A percentile compares a stretch with the other conserved stretches of the same genome.
These are phyloP conservation scores for Penicillium cosmopolitanum DNA, from an alignment of 495 filamentous ascomycete species.

Conservation along the genomic window DNA sequence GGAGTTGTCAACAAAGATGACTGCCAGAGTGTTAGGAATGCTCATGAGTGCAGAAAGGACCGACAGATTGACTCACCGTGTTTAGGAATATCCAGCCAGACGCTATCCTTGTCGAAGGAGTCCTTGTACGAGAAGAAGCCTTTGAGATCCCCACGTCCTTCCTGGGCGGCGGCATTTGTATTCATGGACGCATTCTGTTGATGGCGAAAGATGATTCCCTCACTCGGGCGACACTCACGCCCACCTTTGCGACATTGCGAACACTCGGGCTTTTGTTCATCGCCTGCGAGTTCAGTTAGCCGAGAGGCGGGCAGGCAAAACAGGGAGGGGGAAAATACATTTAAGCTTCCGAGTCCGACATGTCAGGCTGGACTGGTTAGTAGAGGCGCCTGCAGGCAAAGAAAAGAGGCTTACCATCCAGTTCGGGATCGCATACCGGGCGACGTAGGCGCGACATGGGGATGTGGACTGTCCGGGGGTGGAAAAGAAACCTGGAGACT, in stretches of 20 bases:
- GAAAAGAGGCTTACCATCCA: slow-evolving; percentile 45
- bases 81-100: slow-evolving; percentile 68
- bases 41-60: no score
- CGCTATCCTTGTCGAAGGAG: slow-evolving; percentile 62
- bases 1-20: slow-evolving; percentile 66
- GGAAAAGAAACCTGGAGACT: not conserved
- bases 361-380: slow-evolving; percentile 50
- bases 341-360: slow-evolving; percentile 67
- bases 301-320: slow-evolving; percentile 5
- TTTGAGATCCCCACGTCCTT: slow-evolving; percentile 52
- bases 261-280: slow-evolving; percentile 61
- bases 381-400: not conserved
- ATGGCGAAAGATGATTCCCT: slow-evolving; percentile 68
- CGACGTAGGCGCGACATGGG: slow-evolving; percentile 28
- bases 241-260: slow-evolving; percentile 63
- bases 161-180: slow-evolving; percentile 40
- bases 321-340: slow-evolving; percentile 39
- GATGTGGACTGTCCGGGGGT: not conserved
- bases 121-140: slow-evolving; percentile 74
- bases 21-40: slow-evolving; percentile 29
- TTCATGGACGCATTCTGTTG: slow-evolving; percentile 78
- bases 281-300: slow-evolving; percentile 36
- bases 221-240: slow-evolving; percentile 63
- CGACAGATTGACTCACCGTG: slow-evolving; percentile 37
- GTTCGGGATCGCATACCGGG: slow-evolving; percentile 57